A percentile compares a stretch with the other conserved stretches of the same genome.
These are phyloP conservation scores for Physcomitrium patens DNA, from an alignment of 225 moss, liverwort and hornwort species.

Conservation along the genomic window DNA sequence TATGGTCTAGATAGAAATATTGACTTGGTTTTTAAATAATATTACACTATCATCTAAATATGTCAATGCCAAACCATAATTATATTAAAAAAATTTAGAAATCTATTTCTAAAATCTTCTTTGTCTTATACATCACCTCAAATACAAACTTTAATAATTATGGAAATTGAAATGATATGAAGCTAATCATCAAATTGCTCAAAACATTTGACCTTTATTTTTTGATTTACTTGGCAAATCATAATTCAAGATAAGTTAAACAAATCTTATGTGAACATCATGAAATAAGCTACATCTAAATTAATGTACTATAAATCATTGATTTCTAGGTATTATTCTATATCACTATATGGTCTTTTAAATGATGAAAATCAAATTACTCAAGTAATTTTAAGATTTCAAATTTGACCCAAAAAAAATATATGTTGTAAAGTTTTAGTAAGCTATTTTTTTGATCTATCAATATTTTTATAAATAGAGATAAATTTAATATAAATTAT, in stretches of 20 bases:
- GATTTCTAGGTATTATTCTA: not conserved
- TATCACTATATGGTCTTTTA: not conserved
- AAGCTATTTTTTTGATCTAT: too few relatives aligned
- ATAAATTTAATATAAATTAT: too few relatives aligned
- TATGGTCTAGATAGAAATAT: too few relatives aligned
- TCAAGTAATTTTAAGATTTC: not conserved
- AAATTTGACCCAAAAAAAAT: not conserved
- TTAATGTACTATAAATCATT: not conserved
- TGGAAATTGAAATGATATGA: not conserved
- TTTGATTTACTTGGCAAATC: not conserved
- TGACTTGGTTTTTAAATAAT: too few relatives aligned
- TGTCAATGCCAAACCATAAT: not conserved
- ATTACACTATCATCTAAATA: not conserved
- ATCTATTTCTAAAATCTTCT: not conserved
- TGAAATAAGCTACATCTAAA: not conserved
- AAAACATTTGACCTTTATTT: not conserved
- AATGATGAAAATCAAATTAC: not conserved
- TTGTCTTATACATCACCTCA: not conserved
- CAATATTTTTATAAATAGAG: too few relatives aligned
- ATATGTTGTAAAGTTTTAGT: not conserved
- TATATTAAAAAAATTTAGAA: not conserved
- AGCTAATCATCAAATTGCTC: not conserved
- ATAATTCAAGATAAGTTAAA: not conserved
- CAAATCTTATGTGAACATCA: not conserved
- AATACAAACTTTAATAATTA: not conserved